Base-by-base conservation (phyloP, 1,284 basidiomycete species). In the Cutaneotrichosporon curvatum region DNA sequence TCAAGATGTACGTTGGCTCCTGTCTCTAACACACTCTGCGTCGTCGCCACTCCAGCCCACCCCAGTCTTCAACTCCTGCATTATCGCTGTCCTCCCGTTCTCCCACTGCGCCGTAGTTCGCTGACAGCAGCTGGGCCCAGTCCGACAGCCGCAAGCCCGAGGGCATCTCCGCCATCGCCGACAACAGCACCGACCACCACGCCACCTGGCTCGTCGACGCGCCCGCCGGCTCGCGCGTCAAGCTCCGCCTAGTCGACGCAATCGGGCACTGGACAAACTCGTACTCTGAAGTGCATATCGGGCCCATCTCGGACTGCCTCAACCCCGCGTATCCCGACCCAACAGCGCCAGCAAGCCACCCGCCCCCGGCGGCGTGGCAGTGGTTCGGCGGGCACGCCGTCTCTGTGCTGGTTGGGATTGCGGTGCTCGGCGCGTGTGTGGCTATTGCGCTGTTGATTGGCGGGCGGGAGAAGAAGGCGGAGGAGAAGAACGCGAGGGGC, bases 71-170 rank as follows among this genome's bases (percentile, higher is more conserved):
- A 20, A 4, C 21, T 21, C 20, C 20, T n/a, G 7, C 8, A 28
- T 28, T 28, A 12, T 12, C n/a, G n/a, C 37, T 37, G 14, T 2
- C 10, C 12, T 11, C 23, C 21, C 12, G 8, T 9, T 22, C 21
- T 23, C 37, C 22, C 23, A 23, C 21, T 16, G 1, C 15, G 25
- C 25, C 12, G 25, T 28, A 12, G 8, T 28, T 23, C 4, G 9
- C 37, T 39, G 18, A 39, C 38, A 21, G 28, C 39, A 40, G 39
- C 16, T 40, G 39, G 39, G 39, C 39, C 23, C 39, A 40, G 30
- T 30, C 28, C 16, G 39, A 40, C 39, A 21, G 18, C 18, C 39
- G 39, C 28, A 31, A 15, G 10, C 39, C 39, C n/a, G 28, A 28
- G 14, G 39, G 30, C 39, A 20, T 40, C 39, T 40, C 39, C 19